Conservation (phyloP, 441 rosid genomes). For the Populus hybrid region DNA sequence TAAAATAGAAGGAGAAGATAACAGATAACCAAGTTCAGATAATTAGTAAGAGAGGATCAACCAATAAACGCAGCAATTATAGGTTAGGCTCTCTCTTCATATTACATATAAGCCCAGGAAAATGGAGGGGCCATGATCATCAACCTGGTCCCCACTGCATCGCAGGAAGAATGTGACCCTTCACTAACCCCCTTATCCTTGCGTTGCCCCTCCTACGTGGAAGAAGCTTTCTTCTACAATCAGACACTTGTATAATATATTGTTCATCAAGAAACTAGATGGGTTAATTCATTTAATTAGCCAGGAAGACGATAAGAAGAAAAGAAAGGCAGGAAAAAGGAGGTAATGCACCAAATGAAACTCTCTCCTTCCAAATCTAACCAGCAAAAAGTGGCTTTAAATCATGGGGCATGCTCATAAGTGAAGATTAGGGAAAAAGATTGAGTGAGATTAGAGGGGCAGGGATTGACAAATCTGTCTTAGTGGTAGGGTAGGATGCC, state of each 20-base stretch:
- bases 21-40: no score
- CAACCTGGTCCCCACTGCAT: conserved; percentile 29
- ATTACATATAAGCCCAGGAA: not conserved
- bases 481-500: conserved; percentile 41
- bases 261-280: not conserved
- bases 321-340: not conserved
- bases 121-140: not conserved
- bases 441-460: conserved; percentile 20
- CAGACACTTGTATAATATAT: not conserved
- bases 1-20: no score
- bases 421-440: conserved; percentile 33
- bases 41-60: no score
- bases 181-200: not conserved
- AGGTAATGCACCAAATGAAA: not conserved
- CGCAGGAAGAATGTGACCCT: conserved; percentile 46
- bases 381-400: conserved; percentile 37
- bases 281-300: not conserved
- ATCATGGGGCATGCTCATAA: conserved; percentile 44
- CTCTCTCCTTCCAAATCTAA: conserved; percentile 19
- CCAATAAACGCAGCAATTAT: not conserved
- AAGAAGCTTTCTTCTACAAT: conserved; percentile 11
- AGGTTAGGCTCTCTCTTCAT: not conserved
- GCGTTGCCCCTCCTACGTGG: not conserved
- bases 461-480: conserved; percentile 11
- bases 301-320: not conserved